Percentiles rank a stretch among this genome's conserved stretches.
phyloP scores from a whole-genome alignment of 2,329 filamentous ascomycete species.

The Ceratocystis harringtonii region DNA sequence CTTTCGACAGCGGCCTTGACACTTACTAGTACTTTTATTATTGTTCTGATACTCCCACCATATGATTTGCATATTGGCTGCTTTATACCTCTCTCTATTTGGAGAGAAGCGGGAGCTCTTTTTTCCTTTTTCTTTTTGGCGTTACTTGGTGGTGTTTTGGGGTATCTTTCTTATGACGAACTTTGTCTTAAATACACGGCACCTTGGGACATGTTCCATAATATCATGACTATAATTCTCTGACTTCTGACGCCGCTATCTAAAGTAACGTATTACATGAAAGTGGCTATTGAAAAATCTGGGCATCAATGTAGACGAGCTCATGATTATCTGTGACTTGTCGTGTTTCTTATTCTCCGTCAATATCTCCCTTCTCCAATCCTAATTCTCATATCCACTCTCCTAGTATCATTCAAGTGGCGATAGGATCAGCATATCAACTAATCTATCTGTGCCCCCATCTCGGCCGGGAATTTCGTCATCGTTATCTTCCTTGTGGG shows the following conservation, averaged over 20 bases:
- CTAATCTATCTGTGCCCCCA: not conserved
- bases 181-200: not conserved
- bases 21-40: too few species aligned
- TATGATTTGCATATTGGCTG: too few species aligned
- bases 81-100: too few species aligned
- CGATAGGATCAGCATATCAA: not conserved
- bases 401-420: not conserved
- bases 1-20: too few species aligned
- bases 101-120: not conserved
- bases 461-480: not conserved
- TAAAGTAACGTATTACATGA: not conserved
- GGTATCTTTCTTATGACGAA: not conserved
- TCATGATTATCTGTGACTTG: not conserved
- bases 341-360: not conserved
- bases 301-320: too few species aligned
- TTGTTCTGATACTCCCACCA: too few species aligned
- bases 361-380: not conserved
- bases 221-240: not conserved
- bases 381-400: not conserved
- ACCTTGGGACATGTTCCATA: not conserved
- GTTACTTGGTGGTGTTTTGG: not conserved
- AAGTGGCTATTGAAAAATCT: not conserved
- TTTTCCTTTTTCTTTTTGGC: constrained; percentile 4
- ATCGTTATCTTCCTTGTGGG: not conserved
- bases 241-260: not conserved